phyloP scores from a whole-genome alignment of 129 eudicot species.

The carrot (Daucus carota) region DH1_v3.0 NC_030388.2:25506001-25506500 shows the following conservation, averaged over 20 bases:
- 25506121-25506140: neutral
- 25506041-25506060: neutral
- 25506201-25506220: no score
- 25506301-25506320: neutral
- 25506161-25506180: no score
- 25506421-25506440: neutral
- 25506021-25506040: neutral
- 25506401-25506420: neutral
- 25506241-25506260: no score
- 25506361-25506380: neutral
- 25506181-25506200: no score
- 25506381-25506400: neutral
- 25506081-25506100: no score
- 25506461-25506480: neutral
- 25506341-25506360: neutral
- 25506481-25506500: neutral
- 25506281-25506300: no score
- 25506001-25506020: no score
- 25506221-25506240: no score
- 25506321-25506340: neutral
- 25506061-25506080: neutral
- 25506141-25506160: no score
- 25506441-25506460: no score
- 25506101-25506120: no score
- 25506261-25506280: neutral